These are phyloP conservation scores for Xylariales sp. DNA, from an alignment of 2,329 filamentous ascomycete genomes.

Conservation along the genomic window DNA sequence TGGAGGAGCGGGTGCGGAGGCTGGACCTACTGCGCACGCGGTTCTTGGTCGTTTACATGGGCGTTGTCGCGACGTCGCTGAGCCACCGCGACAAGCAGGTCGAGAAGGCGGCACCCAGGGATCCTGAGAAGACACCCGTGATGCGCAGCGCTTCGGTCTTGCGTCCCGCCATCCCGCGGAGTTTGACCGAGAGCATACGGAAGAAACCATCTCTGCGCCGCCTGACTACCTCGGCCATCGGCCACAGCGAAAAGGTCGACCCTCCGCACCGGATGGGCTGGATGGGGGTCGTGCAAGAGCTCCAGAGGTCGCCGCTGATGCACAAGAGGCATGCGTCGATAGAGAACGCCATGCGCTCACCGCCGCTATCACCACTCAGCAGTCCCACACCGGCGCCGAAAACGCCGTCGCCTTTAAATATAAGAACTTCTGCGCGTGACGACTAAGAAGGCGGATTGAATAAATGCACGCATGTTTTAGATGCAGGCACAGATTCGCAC, in stretches of 20 bases:
- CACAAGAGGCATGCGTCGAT: constrained; percentile 60
- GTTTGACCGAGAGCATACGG: constrained; percentile 38
- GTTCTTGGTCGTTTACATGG: constrained; percentile 61
- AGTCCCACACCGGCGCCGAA: neutral
- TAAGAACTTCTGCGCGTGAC: no score
- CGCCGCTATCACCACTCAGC: constrained; percentile 23
- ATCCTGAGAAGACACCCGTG: constrained; percentile 23
- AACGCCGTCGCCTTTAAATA: constrained; percentile 1
- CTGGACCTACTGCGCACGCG: constrained; percentile 61
- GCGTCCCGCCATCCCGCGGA: constrained; percentile 32
- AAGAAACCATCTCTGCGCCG: constrained; percentile 46
- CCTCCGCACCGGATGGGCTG: constrained; percentile 50
- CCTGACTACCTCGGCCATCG: constrained; percentile 49
- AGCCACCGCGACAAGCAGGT: constrained; percentile 27
- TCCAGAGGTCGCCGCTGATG: constrained; percentile 57
- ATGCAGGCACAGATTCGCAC: no score
- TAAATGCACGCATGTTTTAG: no score
- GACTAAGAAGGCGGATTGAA: neutral
- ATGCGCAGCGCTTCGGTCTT: constrained; percentile 18
- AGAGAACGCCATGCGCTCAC: constrained; percentile 49
- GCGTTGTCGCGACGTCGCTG: constrained; percentile 43
- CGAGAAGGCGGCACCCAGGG: constrained; percentile 18
- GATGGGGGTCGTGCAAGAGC: constrained; percentile 59
- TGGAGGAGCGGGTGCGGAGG: constrained; percentile 55
- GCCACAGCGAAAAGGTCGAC: constrained; percentile 44